phyloP scores from a whole-genome alignment of 2,329 filamentous ascomycete genomes.

The Endoconidiophora polonica region DNA sequence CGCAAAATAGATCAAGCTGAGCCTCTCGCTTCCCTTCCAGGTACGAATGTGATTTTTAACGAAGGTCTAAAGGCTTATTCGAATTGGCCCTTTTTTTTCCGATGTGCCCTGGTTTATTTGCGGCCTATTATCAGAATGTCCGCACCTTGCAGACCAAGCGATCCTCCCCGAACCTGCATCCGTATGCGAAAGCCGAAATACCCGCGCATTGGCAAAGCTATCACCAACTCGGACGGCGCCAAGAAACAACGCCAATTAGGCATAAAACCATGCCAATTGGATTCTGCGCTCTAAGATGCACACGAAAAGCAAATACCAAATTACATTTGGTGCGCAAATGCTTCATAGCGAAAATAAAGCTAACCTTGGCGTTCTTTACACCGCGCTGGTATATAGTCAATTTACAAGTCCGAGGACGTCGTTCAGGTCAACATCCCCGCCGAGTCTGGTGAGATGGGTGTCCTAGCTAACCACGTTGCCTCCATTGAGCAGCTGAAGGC shows the following conservation, averaged over 20 bases:
- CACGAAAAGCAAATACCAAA: not conserved
- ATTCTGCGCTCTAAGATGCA: not conserved
- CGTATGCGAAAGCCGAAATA: not conserved
- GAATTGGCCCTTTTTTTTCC: not conserved
- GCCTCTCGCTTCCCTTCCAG: constrained; percentile 93
- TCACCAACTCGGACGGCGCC: not conserved
- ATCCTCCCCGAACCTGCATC: not conserved
- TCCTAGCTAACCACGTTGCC: constrained; percentile 96
- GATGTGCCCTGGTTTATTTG: not conserved
- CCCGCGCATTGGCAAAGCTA: constrained; percentile 1
- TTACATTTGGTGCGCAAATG: not conserved
- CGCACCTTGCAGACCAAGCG: not conserved
- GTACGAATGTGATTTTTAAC: constrained; percentile 38
- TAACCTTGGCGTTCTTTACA: not conserved
- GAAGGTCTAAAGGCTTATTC: not conserved
- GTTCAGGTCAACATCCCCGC: constrained; percentile 98
- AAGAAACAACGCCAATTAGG: constrained; percentile 1
- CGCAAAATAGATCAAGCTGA: constrained; percentile 67
- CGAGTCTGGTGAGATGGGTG: constrained; percentile 97
- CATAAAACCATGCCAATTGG: not conserved
- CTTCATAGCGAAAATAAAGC: constrained; percentile 8
- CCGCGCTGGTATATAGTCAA: constrained; percentile 32
- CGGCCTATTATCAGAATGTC: not conserved
- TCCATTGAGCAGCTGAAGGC: constrained; percentile 98
- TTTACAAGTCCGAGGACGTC: constrained; percentile 52